Evolutionary conservation across 257 asterid species (phyloP).

Genomic region (Gynochthodes officinalis): DNA sequence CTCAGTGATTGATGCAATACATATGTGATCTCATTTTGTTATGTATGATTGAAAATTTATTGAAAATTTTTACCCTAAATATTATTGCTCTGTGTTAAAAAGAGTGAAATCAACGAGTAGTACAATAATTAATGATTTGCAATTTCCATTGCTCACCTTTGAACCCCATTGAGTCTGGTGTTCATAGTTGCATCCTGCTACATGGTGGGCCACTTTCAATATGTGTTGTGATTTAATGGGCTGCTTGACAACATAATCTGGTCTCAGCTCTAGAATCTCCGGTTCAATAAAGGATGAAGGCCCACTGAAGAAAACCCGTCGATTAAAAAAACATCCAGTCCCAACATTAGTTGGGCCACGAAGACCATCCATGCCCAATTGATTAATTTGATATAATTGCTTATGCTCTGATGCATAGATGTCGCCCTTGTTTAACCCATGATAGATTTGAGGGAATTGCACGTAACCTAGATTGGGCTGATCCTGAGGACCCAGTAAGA

Average conservation of each 20-base stretch:
- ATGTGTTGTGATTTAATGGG: slow-evolving; percentile 29
- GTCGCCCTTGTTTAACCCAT: slow-evolving; percentile 60
- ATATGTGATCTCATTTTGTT: too few species aligned
- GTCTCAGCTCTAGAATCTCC: slow-evolving; percentile 42
- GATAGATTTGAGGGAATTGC: slow-evolving; percentile 67
- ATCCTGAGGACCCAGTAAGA: slow-evolving; percentile 25
- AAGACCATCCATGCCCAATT: slow-evolving; percentile 69
- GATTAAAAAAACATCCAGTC: slow-evolving; percentile 60
- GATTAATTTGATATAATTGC: slow-evolving; percentile 37
- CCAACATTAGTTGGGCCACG: slow-evolving; percentile 65
- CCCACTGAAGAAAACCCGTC: slow-evolving; percentile 61
- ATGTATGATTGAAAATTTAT: too few species aligned
- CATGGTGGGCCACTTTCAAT: slow-evolving; percentile 43
- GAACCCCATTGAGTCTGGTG: slow-evolving; percentile 57
- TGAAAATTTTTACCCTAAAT: too few species aligned
- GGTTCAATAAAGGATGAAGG: slow-evolving; percentile 40
- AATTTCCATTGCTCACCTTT: slow-evolving; percentile 50
- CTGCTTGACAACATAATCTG: slow-evolving; percentile 29
- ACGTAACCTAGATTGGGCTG: slow-evolving; percentile 52
- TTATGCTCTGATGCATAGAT: slow-evolving; percentile 57
- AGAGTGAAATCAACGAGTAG: too few species aligned
- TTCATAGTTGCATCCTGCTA: slow-evolving; percentile 60
- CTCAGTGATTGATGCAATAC: too few species aligned
- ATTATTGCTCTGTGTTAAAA: too few species aligned
- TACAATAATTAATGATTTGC: too few species aligned